Evolutionary conservation across 495 filamentous ascomycete species (phyloP).

Genomic region (Cercophora newfieldiana): DNA sequence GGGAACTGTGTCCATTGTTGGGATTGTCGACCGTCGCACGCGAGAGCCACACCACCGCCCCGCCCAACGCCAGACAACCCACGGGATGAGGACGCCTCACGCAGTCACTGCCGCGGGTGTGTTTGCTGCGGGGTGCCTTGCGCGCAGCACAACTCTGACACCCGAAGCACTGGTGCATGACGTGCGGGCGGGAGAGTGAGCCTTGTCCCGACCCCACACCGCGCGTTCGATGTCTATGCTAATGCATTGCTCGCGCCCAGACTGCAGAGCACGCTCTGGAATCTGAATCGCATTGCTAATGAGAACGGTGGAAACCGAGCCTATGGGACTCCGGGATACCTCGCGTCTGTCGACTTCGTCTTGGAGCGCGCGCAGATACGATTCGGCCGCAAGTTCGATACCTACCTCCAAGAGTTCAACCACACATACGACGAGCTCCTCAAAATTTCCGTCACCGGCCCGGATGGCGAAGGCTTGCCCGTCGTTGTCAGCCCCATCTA

Average conservation of each 20-base stretch:
- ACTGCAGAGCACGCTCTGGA: slow-evolving; percentile 37
- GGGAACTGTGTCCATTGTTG: too few relatives aligned
- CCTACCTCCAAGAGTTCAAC: slow-evolving; percentile 58
- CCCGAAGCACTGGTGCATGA: background rate
- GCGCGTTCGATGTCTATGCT: too few relatives aligned
- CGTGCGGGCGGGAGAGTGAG: background rate
- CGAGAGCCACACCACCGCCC: background rate
- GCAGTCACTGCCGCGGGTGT: background rate
- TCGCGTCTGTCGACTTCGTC: slow-evolving; percentile 63
- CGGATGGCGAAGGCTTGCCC: slow-evolving; percentile 29
- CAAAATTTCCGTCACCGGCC: slow-evolving; percentile 30
- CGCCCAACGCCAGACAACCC: background rate
- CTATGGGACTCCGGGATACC: slow-evolving; percentile 62
- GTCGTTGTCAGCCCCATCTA: slow-evolving; percentile 33
- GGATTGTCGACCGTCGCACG: too few relatives aligned
- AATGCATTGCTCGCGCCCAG: slow-evolving; percentile 10
- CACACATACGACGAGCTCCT: slow-evolving; percentile 35
- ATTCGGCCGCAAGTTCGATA: slow-evolving; percentile 33
- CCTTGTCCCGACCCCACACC: too few relatives aligned
- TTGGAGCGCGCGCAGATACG: slow-evolving; percentile 43
- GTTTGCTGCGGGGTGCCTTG: background rate
- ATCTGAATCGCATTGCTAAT: slow-evolving; percentile 45
- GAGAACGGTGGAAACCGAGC: slow-evolving; percentile 50
- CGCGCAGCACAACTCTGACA: background rate
- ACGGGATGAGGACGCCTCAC: background rate